These are phyloP conservation scores for Backusella macrospora DNA, from an alignment of 192 early-diverging fungal species.

Conservation along the genomic window DNA sequence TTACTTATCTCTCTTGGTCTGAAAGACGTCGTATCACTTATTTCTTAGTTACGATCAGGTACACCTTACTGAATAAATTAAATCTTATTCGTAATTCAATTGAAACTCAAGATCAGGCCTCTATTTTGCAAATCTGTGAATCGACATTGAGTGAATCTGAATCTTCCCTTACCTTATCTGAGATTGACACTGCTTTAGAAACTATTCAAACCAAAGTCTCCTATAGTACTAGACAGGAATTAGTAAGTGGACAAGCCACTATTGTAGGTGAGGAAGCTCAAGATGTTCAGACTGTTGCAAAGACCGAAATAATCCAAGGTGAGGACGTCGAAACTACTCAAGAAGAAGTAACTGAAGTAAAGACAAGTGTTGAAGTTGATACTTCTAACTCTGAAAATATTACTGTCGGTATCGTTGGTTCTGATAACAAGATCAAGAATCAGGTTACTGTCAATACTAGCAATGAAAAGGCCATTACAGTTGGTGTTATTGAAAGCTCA, in stretches of 20 bases:
- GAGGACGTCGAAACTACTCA: not conserved
- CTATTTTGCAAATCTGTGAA: not conserved
- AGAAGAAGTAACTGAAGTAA: not conserved
- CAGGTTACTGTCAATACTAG: not conserved
- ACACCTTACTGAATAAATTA: not conserved
- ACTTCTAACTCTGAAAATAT: not conserved
- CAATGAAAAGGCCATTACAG: not conserved
- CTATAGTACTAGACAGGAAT: not conserved
- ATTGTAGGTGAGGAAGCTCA: not conserved
- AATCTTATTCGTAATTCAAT: not conserved
- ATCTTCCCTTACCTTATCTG: not conserved
- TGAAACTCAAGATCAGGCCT: not conserved
- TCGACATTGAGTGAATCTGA: not conserved
- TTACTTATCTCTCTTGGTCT: slow-evolving; percentile 1
- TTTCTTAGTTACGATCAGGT: not conserved
- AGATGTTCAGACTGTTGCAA: not conserved
- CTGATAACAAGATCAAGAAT: not conserved
- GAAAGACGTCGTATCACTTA: slow-evolving; percentile 4
- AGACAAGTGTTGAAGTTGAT: not conserved
- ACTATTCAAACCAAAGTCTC: not conserved
- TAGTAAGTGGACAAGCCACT: not conserved
- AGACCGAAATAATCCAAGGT: not conserved
- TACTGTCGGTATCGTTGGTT: not conserved
- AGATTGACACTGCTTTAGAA: not conserved
- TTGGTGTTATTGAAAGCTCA: not conserved